These are phyloP conservation scores for Gryganskiella cystojenkinii DNA, from an alignment of 192 early-diverging fungal genomes.

Conservation along the genomic window DNA sequence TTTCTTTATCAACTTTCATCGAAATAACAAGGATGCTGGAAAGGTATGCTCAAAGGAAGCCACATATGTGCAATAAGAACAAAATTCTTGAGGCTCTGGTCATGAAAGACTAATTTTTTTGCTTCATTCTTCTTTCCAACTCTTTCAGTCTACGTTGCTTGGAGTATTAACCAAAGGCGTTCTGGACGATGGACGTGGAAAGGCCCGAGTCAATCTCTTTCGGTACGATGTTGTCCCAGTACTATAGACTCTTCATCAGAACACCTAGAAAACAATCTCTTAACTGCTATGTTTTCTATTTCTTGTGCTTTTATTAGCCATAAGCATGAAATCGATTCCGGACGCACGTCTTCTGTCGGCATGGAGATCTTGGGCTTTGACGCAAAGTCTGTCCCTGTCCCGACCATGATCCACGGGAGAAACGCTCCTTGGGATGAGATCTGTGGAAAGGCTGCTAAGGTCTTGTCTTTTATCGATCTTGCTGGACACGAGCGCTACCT, in stretches of 20 bases:
- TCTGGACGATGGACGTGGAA: slow-evolving; percentile 94
- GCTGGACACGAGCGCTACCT: slow-evolving; percentile 97
- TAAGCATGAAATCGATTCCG: slow-evolving; percentile 92
- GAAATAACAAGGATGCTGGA: slow-evolving; percentile 64
- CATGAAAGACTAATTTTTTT: too few relatives aligned
- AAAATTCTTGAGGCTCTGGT: too few relatives aligned
- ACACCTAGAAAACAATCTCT: too few relatives aligned
- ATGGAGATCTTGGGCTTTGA: slow-evolving; percentile 93
- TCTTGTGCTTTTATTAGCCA: slow-evolving; percentile 55
- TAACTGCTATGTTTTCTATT: not conserved
- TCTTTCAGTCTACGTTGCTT: slow-evolving; percentile 76
- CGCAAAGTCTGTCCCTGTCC: slow-evolving; percentile 68
- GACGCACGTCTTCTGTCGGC: slow-evolving; percentile 90
- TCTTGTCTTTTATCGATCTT: slow-evolving; percentile 70
- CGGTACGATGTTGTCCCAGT: slow-evolving; percentile 38
- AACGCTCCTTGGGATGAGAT: slow-evolving; percentile 90
- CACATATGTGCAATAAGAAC: not conserved
- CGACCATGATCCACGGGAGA: slow-evolving; percentile 59
- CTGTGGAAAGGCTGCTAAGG: slow-evolving; percentile 78
- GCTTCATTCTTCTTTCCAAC: not conserved
- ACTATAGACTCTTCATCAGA: not conserved
- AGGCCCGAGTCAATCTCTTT: slow-evolving; percentile 89
- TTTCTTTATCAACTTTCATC: not conserved
- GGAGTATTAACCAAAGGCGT: slow-evolving; percentile 92
- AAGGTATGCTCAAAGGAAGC: slow-evolving; percentile 60